A percentile compares a stretch with the other conserved stretches of the same genome.
Evolutionary conservation across 2,329 filamentous ascomycete genomes (phyloP).

Genomic region (Aureobasidium uvarum): DNA sequence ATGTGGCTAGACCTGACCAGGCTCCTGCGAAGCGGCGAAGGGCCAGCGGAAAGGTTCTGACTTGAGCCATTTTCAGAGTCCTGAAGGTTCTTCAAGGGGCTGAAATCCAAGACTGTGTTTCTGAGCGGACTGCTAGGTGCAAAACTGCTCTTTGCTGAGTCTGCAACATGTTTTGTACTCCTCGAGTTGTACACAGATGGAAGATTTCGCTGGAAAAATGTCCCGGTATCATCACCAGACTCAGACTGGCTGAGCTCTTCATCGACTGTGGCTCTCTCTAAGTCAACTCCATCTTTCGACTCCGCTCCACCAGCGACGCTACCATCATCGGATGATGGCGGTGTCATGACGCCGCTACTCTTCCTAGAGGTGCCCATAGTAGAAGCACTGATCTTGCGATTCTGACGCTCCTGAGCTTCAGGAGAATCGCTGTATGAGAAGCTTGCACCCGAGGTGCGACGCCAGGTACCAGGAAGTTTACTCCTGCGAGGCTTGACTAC

Average conservation of each 20-base stretch:
- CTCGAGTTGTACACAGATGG: constrained; percentile 30
- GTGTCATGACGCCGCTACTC: constrained; percentile 37
- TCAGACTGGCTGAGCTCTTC: constrained; percentile 18
- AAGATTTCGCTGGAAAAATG: constrained; percentile 36
- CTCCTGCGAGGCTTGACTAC: constrained; percentile 39
- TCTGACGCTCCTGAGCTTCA: constrained; percentile 29
- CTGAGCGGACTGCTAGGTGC: constrained; percentile 27
- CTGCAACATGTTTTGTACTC: not conserved
- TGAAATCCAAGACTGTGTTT: constrained; percentile 29
- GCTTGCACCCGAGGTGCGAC: constrained; percentile 42
- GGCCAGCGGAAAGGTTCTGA: constrained; percentile 17
- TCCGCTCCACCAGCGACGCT: constrained; percentile 11
- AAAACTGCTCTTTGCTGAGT: constrained; percentile 20
- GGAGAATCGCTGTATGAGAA: constrained; percentile 43
- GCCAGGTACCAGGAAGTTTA: constrained; percentile 46
- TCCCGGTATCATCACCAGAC: constrained; percentile 33
- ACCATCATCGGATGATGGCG: constrained; percentile 37
- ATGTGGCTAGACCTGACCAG: constrained; percentile 32
- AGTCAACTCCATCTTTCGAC: not conserved
- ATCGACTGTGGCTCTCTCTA: not conserved
- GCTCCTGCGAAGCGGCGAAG: constrained; percentile 33
- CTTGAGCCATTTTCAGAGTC: not conserved
- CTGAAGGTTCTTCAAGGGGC: constrained; percentile 30
- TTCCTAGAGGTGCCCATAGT: constrained; percentile 24
- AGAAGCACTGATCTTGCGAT: constrained; percentile 26